phyloP scores from a whole-genome alignment of 257 asterid species.

The Solanum dulcamara region DNA sequence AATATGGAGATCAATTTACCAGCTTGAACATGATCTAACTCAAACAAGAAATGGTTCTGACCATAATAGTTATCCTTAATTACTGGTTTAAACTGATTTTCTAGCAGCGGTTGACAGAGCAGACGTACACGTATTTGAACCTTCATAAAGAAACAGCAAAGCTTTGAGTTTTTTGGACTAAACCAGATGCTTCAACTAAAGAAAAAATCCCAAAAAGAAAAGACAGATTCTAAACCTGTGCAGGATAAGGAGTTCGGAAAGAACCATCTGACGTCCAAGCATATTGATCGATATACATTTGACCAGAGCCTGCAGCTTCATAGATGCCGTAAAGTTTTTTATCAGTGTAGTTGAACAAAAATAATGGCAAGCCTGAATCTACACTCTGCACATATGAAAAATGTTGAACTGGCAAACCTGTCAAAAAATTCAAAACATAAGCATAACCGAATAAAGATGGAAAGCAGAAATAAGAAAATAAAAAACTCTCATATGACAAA shows the following conservation, averaged over 20 bases:
- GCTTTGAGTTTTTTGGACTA: background rate
- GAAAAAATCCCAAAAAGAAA: background rate
- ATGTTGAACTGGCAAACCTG: constrained; percentile 70
- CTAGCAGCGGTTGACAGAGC: constrained; percentile 45
- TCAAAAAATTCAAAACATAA: constrained; percentile 8
- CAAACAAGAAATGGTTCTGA: constrained; percentile 59
- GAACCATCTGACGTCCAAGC: constrained; percentile 85
- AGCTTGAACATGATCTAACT: constrained; percentile 78
- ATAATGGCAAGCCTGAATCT: constrained; percentile 68
- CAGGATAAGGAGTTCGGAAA: constrained; percentile 56
- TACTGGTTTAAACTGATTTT: constrained; percentile 55
- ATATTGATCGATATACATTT: constrained; percentile 60
- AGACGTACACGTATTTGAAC: constrained; percentile 56
- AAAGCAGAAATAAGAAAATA: background rate
- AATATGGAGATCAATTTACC: constrained; percentile 46
- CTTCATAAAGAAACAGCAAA: constrained; percentile 27
- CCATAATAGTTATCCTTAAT: constrained; percentile 60
- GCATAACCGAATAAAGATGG: background rate
- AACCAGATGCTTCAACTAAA: background rate
- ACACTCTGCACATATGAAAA: constrained; percentile 57
- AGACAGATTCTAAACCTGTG: constrained; percentile 49
- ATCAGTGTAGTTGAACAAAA: constrained; percentile 62
- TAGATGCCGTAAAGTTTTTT: constrained; percentile 61
- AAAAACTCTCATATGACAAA: background rate
- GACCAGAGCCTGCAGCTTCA: constrained; percentile 81